Evolutionary conservation across 345 rosid genomes (phyloP).

Genomic region (Eucalyptus marginata): DNA sequence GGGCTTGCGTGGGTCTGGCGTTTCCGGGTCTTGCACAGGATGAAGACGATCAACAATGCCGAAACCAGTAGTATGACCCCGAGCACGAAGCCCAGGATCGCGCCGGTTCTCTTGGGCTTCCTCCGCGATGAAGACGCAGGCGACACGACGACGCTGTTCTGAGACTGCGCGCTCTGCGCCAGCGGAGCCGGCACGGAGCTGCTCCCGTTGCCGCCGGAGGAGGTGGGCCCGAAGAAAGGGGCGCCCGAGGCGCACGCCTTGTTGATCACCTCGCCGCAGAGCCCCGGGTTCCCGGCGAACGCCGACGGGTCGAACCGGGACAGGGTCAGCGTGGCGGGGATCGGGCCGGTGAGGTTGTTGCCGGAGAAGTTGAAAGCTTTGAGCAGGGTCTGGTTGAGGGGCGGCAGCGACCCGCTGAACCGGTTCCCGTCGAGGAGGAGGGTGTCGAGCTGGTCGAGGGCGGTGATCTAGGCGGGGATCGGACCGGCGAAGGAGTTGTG

Average conservation of each 20-base stretch:
- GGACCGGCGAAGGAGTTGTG: conserved; percentile 36
- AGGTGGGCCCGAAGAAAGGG: conserved; percentile 43
- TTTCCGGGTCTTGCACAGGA: conserved; percentile 19
- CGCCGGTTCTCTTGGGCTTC: conserved; percentile 20
- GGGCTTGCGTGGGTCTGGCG: neutral
- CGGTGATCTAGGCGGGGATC: conserved; percentile 35
- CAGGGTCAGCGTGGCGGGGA: conserved; percentile 57
- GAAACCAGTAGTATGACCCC: conserved; percentile 32
- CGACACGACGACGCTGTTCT: conserved; percentile 4
- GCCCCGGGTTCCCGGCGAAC: conserved; percentile 43
- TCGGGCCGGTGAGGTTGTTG: conserved; percentile 50
- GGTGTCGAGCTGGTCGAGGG: conserved; percentile 37
- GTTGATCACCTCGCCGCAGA: conserved; percentile 73
- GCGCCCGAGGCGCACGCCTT: conserved; percentile 37
- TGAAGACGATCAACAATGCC: conserved; percentile 22
- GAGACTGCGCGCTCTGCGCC: conserved; percentile 49
- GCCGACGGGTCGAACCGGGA: conserved; percentile 45
- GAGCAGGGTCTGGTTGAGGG: conserved; percentile 54
- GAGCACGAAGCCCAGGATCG: conserved; percentile 31
- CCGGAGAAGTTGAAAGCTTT: conserved; percentile 46
- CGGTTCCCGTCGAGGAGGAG: conserved; percentile 54
- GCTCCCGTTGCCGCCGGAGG: neutral
- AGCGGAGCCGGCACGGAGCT: conserved; percentile 19
- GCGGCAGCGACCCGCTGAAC: conserved; percentile 56
- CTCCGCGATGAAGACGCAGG: conserved; percentile 14